A percentile compares a stretch with the other conserved stretches of the same genome.
Conservation (phyloP, 148 eudicot genomes). For the Dysphania ambrosioides region DNA sequence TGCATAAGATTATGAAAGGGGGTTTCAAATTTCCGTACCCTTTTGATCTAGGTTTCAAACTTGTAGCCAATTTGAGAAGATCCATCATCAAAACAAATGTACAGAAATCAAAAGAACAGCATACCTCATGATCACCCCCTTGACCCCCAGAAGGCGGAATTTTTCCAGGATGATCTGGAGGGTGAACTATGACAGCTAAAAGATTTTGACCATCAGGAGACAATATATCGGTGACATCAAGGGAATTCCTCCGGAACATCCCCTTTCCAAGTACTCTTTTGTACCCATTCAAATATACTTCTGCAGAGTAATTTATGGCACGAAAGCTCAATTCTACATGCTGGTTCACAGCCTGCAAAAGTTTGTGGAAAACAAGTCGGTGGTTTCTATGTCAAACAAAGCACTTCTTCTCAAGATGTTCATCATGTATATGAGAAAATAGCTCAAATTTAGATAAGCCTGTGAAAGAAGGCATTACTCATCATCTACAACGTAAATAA, state of each 20-base stretch:
- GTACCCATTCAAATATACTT: constrained; percentile 89
- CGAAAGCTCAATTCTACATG: constrained; percentile 86
- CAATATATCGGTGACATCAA: constrained; percentile 73
- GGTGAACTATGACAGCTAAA: constrained; percentile 86
- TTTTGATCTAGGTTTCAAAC: no score
- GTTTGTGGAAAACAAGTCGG: constrained; percentile 10
- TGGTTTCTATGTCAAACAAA: neutral
- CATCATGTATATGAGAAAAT: neutral
- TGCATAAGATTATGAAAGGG: no score
- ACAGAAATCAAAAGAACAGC: neutral
- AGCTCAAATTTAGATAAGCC: neutral
- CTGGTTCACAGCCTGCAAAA: constrained; percentile 60
- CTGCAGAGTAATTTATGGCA: constrained; percentile 87
- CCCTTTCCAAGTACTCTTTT: constrained; percentile 76
- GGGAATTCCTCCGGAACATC: constrained; percentile 90
- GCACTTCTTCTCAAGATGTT: no score
- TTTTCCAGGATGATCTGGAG: constrained; percentile 96
- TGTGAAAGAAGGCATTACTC: neutral
- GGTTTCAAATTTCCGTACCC: no score
- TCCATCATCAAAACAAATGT: neutral
- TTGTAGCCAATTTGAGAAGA: no score
- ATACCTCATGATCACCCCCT: constrained; percentile 98
- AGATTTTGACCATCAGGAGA: constrained; percentile 72
- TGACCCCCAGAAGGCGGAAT: constrained; percentile 91
- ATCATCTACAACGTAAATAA: neutral